Evolutionary conservation across 164 flowering plant genomes (phyloP).

Genomic region (Vitis vinifera): DNA sequence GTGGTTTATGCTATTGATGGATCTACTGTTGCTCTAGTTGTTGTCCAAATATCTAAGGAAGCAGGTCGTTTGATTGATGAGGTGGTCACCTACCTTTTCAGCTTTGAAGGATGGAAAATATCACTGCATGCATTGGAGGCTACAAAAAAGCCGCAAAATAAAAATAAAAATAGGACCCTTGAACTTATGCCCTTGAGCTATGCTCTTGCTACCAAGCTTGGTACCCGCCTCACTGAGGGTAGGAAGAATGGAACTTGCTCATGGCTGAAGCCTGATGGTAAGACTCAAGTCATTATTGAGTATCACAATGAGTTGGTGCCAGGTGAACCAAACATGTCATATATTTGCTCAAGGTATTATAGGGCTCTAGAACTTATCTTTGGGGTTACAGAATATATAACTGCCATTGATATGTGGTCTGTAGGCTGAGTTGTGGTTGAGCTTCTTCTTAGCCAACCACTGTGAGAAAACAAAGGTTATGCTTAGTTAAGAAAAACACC

Average conservation of each 20-base stretch:
- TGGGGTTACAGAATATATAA: conserved; percentile 65
- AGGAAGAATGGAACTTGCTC: conserved; percentile 73
- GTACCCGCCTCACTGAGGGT: conserved; percentile 70
- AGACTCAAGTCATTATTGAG: conserved; percentile 82
- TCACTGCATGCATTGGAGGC: no score
- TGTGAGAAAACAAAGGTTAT: no score
- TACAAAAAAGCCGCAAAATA: no score
- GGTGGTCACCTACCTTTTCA: no score
- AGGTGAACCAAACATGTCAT: conserved; percentile 67
- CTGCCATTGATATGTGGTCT: conserved; percentile 73
- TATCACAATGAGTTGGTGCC: conserved; percentile 60
- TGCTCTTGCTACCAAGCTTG: conserved; percentile 79
- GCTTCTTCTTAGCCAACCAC: conserved; percentile 46
- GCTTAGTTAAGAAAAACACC: no score
- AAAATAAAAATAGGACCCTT: conserved; percentile 31
- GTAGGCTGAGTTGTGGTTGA: conserved; percentile 74
- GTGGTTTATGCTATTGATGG: no score
- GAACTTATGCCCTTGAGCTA: conserved; percentile 78
- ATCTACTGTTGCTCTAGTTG: no score
- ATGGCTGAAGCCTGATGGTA: conserved; percentile 78
- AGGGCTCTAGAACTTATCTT: conserved; percentile 72
- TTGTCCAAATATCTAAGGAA: no score
- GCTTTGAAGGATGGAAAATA: no score
- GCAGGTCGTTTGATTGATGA: no score
- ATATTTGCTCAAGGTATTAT: conserved; percentile 65